Conservation (phyloP, 2,329 filamentous ascomycete genomes). For the Huntiella decipiens region DNA sequence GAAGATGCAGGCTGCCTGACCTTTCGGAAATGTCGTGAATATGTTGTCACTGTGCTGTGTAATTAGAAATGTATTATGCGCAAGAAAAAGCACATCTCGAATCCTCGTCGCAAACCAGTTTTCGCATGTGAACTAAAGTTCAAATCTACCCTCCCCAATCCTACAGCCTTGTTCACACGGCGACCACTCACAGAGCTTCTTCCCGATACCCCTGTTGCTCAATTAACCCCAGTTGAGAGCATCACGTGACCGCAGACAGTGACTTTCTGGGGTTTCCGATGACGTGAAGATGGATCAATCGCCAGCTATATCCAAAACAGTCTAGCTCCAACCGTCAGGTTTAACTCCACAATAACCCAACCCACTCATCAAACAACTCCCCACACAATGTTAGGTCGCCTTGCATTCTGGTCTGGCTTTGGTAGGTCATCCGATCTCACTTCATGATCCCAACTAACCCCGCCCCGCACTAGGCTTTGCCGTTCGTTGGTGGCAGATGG, state of each 20-base stretch:
- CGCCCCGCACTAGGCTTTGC: conserved; percentile 49
- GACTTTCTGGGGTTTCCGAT: too few species aligned
- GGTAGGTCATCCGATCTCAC: conserved; percentile 36
- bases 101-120: background rate
- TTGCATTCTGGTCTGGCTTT: conserved; percentile 79
- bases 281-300: too few species aligned
- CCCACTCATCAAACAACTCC: background rate
- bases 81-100: background rate
- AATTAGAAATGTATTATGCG: too few species aligned
- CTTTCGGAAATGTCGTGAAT: background rate
- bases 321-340: background rate
- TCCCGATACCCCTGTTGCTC: background rate
- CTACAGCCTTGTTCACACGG: conserved; percentile 4
- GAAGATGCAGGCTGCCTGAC: background rate
- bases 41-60: too few species aligned
- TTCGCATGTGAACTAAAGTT: too few species aligned
- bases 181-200: background rate
- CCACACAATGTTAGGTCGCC: conserved; percentile 37
- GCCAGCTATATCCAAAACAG: background rate
- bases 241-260: too few species aligned
- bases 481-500: conserved; percentile 88
- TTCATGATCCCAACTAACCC: background rate
- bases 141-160: too few species aligned
- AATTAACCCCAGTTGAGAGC: background rate
- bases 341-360: background rate